Evolutionary conservation across 2,329 filamentous ascomycete genomes (phyloP).

Genomic region (Pseudonectria buxi): DNA sequence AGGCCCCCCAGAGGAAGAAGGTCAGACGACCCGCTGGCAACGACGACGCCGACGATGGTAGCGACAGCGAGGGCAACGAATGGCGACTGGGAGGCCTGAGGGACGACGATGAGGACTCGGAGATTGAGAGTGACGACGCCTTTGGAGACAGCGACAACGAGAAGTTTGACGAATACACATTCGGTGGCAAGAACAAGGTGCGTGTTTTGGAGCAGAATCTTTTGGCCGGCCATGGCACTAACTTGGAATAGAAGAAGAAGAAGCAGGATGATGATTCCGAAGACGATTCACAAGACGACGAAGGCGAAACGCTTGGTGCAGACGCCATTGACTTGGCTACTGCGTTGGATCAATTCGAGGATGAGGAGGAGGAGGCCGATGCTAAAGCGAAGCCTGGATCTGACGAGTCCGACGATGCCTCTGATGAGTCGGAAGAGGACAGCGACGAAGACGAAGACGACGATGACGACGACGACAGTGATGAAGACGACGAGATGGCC

Average conservation of each 20-base stretch:
- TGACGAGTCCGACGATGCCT: conserved; percentile 38
- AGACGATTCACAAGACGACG: conserved; percentile 44
- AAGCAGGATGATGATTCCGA: conserved; percentile 52
- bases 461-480: conserved; percentile 40
- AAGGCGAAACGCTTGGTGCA: conserved; percentile 51
- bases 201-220: neutral
- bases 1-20: conserved; percentile 37
- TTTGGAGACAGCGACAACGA: conserved; percentile 87
- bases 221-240: neutral
- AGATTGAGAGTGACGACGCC: conserved; percentile 67
- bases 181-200: conserved; percentile 36
- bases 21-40: conserved; percentile 35
- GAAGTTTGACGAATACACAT: conserved; percentile 66
- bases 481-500: conserved; percentile 42
- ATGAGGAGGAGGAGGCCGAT: conserved; percentile 41
- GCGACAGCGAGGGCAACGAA: conserved; percentile 78
- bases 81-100: conserved; percentile 66
- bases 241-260: conserved; percentile 3
- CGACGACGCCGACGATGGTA: conserved; percentile 63
- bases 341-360: conserved; percentile 48
- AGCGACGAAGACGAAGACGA: conserved; percentile 36
- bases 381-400: conserved; percentile 38
- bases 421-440: conserved; percentile 34
- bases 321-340: conserved; percentile 54
- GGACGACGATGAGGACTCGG: conserved; percentile 54